A percentile compares a stretch with the other conserved stretches of the same genome.
Conservation (phyloP, 2,329 filamentous ascomycete species). For the Myriosclerotinia duriaeana region DNA sequence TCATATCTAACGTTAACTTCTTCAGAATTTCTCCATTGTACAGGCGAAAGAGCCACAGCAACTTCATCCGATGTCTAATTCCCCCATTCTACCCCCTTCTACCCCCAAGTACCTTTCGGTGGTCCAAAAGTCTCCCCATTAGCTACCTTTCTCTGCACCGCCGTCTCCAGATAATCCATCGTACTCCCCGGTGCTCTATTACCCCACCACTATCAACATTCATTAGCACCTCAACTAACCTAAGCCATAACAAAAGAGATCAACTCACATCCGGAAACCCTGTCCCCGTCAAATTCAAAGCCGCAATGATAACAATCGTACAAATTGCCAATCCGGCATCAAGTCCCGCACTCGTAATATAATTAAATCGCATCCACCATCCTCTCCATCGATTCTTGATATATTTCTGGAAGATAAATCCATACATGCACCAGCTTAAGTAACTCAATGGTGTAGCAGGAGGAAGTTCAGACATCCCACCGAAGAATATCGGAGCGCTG, state of each 20-base stretch:
- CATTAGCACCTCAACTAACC: background rate
- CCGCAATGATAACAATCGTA: slow-evolving; percentile 70
- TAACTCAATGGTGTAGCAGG: slow-evolving; percentile 71
- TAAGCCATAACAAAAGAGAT: background rate
- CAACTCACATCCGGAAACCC: slow-evolving; percentile 49
- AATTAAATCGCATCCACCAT: slow-evolving; percentile 80
- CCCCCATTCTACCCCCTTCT: too few species aligned
- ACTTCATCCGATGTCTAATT: background rate
- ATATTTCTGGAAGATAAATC: slow-evolving; percentile 66
- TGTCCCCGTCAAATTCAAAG: slow-evolving; percentile 60
- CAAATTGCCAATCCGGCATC: slow-evolving; percentile 67
- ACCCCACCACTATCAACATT: slow-evolving; percentile 60
- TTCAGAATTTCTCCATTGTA: too few species aligned
- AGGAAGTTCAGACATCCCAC: slow-evolving; percentile 43
- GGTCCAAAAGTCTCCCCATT: slow-evolving; percentile 30
- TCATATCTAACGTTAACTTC: too few species aligned
- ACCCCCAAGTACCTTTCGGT: slow-evolving; percentile 18
- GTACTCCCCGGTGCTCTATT: slow-evolving; percentile 45
- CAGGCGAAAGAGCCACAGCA: too few species aligned
- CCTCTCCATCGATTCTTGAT: slow-evolving; percentile 64
- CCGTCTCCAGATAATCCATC: slow-evolving; percentile 29
- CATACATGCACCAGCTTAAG: slow-evolving; percentile 65
- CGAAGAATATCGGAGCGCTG: slow-evolving; percentile 25
- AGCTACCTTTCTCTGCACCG: slow-evolving; percentile 28
- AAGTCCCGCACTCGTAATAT: slow-evolving; percentile 68